Conservation (phyloP, 225 moss, liverwort and hornwort species). For the Pleurozium schreberi region DNA sequence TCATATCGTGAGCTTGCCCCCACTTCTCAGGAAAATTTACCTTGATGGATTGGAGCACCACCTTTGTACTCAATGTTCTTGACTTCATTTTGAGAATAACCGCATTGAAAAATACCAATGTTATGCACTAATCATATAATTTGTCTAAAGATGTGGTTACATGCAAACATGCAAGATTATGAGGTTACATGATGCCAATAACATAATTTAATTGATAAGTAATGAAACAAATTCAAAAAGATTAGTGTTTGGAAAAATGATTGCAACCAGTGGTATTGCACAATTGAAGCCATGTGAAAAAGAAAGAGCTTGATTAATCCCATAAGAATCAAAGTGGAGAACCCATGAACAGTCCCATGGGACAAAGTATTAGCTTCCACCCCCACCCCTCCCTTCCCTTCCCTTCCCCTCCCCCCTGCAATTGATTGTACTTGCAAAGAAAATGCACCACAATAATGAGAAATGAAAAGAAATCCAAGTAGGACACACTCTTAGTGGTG, state of each 20-base stretch:
- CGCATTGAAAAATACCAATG: not conserved
- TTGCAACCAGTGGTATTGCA: no score
- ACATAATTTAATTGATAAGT: not conserved
- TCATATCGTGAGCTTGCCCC: no score
- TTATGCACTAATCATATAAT: not conserved
- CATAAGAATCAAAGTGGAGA: not conserved
- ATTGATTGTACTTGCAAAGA: not conserved
- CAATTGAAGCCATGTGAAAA: not conserved
- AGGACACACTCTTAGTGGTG: rapidly evolving
- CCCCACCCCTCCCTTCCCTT: not conserved
- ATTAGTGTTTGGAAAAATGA: no score
- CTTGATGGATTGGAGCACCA: no score
- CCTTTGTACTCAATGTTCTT: no score
- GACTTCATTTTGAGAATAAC: not conserved
- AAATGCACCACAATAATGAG: not conserved
- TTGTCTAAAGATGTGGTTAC: no score
- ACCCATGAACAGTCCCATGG: not conserved
- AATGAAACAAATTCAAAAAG: not conserved
- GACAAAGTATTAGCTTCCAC: not conserved
- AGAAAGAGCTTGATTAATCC: not conserved
- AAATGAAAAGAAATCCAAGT: not conserved
- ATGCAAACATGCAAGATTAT: no score
- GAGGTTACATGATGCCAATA: no score
- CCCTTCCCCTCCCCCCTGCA: no score
- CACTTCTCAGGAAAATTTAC: no score